Percentiles rank a stretch among this genome's conserved stretches.
These are phyloP conservation scores for Mortierella sp. DNA, from an alignment of 371 early-diverging fungal species.

Conservation along the genomic window DNA sequence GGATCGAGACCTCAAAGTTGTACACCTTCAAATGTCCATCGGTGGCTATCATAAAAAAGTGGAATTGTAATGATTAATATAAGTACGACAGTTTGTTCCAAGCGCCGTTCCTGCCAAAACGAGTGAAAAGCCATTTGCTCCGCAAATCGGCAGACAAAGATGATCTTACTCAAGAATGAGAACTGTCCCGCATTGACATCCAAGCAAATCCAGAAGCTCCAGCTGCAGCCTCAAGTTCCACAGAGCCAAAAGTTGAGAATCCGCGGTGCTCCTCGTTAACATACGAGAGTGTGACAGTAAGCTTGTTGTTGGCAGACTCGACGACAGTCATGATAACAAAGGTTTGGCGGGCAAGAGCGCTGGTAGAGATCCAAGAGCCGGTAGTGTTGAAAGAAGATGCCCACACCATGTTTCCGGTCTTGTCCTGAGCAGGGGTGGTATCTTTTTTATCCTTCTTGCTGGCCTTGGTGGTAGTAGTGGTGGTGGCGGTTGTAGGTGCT, in stretches of 20 bases:
- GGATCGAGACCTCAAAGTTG: conserved; percentile 29
- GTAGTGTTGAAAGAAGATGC: conserved; percentile 64
- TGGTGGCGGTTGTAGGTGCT: conserved; percentile 26
- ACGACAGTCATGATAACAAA: conserved; percentile 64
- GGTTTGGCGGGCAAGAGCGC: conserved; percentile 64
- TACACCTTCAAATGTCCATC: conserved; percentile 46
- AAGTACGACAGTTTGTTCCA: neutral
- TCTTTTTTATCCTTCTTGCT: conserved; percentile 44
- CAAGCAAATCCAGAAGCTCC: conserved; percentile 63
- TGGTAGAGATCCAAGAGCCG: conserved; percentile 63
- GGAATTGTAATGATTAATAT: neutral
- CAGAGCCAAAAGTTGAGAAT: conserved; percentile 43
- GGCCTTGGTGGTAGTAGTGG: conserved; percentile 23
- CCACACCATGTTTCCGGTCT: conserved; percentile 59
- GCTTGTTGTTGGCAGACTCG: conserved; percentile 27
- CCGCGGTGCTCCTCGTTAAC: conserved; percentile 69
- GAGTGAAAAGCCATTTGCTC: neutral
- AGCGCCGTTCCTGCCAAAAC: too few relatives aligned
- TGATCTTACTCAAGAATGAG: conserved; percentile 61
- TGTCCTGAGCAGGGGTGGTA: neutral
- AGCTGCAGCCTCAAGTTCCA: conserved; percentile 28
- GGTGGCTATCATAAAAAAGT: conserved; percentile 23
- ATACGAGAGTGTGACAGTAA: conserved; percentile 60
- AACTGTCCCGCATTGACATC: conserved; percentile 65
- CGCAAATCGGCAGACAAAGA: too few relatives aligned